Percentiles rank a stretch among this genome's conserved stretches.
phyloP scores from a whole-genome alignment of 129 eudicot species.

The Saussurea involucrata region DNA sequence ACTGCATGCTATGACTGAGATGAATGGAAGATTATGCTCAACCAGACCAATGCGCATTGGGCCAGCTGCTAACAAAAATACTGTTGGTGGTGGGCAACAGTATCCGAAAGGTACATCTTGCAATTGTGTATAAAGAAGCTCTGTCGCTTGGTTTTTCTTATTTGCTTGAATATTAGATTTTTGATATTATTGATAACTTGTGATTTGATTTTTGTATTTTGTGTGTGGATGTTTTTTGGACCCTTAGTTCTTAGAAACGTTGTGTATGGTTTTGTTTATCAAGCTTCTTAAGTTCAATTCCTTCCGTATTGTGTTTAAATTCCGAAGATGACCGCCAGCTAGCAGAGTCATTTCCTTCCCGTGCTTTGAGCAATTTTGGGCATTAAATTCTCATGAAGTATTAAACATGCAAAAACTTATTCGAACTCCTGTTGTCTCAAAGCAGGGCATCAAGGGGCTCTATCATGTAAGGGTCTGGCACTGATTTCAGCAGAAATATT shows the following conservation, averaged over 20 bases:
- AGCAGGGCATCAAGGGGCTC: conserved; percentile 78
- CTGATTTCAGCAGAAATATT: conserved; percentile 65
- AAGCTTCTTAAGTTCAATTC: conserved; percentile 24
- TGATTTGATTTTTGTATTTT: conserved; percentile 14
- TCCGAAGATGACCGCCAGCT: conserved; percentile 33
- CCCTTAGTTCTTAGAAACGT: conserved; percentile 2
- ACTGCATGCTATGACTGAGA: conserved; percentile 85
- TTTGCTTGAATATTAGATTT: not conserved
- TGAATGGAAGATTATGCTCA: conserved; percentile 84
- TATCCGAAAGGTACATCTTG: conserved; percentile 33
- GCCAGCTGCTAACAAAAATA: conserved; percentile 82
- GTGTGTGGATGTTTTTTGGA: not conserved
- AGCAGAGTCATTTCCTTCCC: conserved; percentile 39
- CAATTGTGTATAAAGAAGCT: not conserved
- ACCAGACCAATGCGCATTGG: conserved; percentile 97
- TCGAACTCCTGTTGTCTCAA: conserved; percentile 59
- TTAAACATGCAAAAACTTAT: conserved; percentile 39
- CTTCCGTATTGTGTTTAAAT: conserved; percentile 30
- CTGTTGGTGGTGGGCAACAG: conserved; percentile 32
- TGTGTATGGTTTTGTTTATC: not conserved
- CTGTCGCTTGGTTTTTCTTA: not conserved
- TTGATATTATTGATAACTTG: conserved; percentile 1
- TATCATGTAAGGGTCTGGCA: conserved; percentile 60
- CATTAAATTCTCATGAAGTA: conserved; percentile 21
- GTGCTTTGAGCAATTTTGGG: conserved; percentile 15